Evolutionary conservation across 805 yeast species (phyloP).

Genomic region (Starmerella lactis-condensi): DNA sequence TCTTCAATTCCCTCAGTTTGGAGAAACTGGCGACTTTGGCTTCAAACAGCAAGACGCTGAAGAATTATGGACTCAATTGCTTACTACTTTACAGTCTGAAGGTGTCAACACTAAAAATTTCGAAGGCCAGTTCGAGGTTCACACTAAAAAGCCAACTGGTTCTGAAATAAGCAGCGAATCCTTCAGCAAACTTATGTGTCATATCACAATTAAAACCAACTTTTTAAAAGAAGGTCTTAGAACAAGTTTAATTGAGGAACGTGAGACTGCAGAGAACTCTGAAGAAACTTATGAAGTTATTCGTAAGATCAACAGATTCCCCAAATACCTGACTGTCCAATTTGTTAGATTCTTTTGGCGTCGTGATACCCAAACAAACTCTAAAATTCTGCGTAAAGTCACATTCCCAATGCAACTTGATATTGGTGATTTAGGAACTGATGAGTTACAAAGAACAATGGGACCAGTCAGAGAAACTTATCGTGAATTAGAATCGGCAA

Average conservation of each 20-base stretch:
- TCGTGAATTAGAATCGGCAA: slow-evolving; percentile 55
- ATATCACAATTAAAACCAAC: slow-evolving; percentile 68
- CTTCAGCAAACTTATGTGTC: slow-evolving; percentile 67
- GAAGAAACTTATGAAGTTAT: slow-evolving; percentile 52
- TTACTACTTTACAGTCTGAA: slow-evolving; percentile 41
- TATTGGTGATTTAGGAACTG: slow-evolving; percentile 67
- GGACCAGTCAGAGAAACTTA: slow-evolving; percentile 57
- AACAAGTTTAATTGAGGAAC: slow-evolving; percentile 52
- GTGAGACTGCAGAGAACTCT: slow-evolving; percentile 43
- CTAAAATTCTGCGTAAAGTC: slow-evolving; percentile 85
- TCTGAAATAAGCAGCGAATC: slow-evolving; percentile 32
- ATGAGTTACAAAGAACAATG: slow-evolving; percentile 48
- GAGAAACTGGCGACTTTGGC: slow-evolving; percentile 50
- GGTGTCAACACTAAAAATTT: no score
- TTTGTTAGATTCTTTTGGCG: slow-evolving; percentile 95
- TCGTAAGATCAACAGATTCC: slow-evolving; percentile 50
- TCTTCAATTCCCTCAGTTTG: slow-evolving; percentile 67
- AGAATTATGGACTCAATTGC: slow-evolving; percentile 72
- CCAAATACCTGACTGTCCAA: slow-evolving; percentile 74
- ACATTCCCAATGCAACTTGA: slow-evolving; percentile 89
- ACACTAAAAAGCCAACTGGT: slow-evolving; percentile 1
- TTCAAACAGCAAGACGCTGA: slow-evolving; percentile 95
- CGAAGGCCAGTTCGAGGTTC: no score
- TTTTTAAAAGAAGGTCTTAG: slow-evolving; percentile 71
- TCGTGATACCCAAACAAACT: slow-evolving; percentile 72